These are phyloP conservation scores for Pistacia integerrima DNA, from an alignment of 345 rosid genomes.

Conservation along the genomic window DNA sequence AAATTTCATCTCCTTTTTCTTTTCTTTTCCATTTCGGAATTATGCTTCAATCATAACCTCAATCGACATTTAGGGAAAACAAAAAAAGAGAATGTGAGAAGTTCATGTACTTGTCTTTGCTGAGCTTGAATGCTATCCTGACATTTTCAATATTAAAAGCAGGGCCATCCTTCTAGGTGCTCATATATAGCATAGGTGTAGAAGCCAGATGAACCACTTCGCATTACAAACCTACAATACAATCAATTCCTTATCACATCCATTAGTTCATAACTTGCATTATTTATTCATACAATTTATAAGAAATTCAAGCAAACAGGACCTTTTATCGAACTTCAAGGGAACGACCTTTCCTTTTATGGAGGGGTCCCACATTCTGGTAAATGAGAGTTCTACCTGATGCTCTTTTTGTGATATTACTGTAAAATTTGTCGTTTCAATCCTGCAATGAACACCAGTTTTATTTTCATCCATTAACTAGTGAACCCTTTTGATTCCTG, in stretches of 20 bases:
- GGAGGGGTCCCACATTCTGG: slow-evolving; percentile 58
- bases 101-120: slow-evolving; percentile 61
- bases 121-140: slow-evolving; percentile 74
- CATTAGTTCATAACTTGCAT: not conserved
- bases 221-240: slow-evolving; percentile 62
- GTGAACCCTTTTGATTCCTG: slow-evolving; percentile 35
- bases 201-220: slow-evolving; percentile 68
- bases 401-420: slow-evolving; percentile 33
- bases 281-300: not conserved
- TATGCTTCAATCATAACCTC: not conserved
- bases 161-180: slow-evolving; percentile 80
- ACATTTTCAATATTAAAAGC: slow-evolving; percentile 66
- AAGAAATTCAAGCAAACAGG: too few relatives aligned
- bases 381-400: slow-evolving; percentile 60
- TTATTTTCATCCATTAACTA: not conserved
- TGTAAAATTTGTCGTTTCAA: slow-evolving; percentile 6
- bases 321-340: slow-evolving; percentile 71
- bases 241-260: not conserved
- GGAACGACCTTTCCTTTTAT: slow-evolving; percentile 47
- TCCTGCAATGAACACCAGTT: not conserved
- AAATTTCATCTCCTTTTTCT: too few relatives aligned
- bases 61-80: not conserved
- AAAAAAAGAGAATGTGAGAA: not conserved
- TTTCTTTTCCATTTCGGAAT: too few relatives aligned
- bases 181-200: slow-evolving; percentile 78